Base-by-base conservation (phyloP, 2,329 filamentous ascomycete species). In the Penicillium sp. region DNA sequence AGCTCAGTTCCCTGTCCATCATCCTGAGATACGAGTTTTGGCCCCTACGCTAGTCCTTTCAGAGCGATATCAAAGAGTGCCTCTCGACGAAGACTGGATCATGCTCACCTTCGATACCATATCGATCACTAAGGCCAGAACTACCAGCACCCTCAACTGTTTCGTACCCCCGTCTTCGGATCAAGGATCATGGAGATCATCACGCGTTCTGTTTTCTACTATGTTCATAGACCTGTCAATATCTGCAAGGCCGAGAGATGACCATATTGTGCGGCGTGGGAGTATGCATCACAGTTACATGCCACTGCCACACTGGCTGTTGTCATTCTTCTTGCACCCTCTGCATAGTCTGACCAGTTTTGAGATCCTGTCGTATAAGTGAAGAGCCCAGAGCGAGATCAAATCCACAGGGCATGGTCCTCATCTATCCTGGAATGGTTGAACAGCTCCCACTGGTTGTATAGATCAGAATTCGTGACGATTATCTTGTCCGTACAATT, bases 251-350 rank as follows among this genome's bases (percentile, higher is more conserved):
- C 5, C 5, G 11, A 10, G 34, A 15, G 7, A 37, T 37, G 15
- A 28, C 34, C 34, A 10, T 30, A 16, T 10, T 21, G 10, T 7
- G 34, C 34, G 19, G 34, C 34, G 19, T 18, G 34, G 16, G 34
- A 37, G 34, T 37, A 37, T 30, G 26, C 30, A 16, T 37, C 34
- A 10, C 34, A 26, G 25, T 30, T 37, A 18, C 34, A 37, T 7
- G 34, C 21, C n/a, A 37, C n/a, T n/a, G n/a, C 10, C n/a, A 37
- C 34, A 14, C 28, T 9, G n/a, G 34, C 28, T 4, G 18, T 21
- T 15, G 10, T 30, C 26, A 16, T 4, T 30, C 26, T 37, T 37
- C 18, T 29, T 37, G 25, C 34, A 26, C 18, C 34, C 34, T 2
- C 25, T 21, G 11, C 34, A 37, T 4, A 37, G 34, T 4, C 15